Evolutionary conservation across 306 rosid species (phyloP), one percentile per base, ranked within the genome.

Genomic region (Nissolia schottii): DNA sequence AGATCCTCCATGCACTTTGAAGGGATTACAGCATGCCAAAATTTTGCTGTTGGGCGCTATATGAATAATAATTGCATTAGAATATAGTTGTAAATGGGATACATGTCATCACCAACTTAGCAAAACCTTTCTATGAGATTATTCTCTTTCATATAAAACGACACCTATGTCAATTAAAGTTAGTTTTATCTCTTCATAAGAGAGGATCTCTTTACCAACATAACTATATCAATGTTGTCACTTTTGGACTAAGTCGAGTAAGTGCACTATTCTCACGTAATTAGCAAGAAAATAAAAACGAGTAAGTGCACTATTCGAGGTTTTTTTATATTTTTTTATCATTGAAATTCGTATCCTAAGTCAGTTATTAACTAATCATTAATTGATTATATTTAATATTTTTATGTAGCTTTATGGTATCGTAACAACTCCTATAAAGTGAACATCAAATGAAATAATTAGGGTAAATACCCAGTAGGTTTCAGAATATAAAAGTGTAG

Each of bases 1-100:
- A 56, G 78, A 46, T 34, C 71, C 37, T 51, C 20, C 38, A 7
- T 58, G 75, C 80, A 76, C 73, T 58, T 76, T 67, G 68, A 32
- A 55, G 59, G 67, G 67, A 65, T 56, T 27, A 57, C 8, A 75
- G 29, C 46, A 5, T 20, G 31, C 27, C 7, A 10, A 40, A 55
- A 71, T 23, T 15, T 71, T 6, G 9, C 38, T 1, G 49, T 28
- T 49, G 25, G 43, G 60, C 28, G 60, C 51, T 40, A 60, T 40
- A 60, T 8, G 38, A 35, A 61, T 22, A 68, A 51, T 43, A 69
- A 11, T 14, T 2, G 28, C 27, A 43, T 60, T 16, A 27, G 16
- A 49, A 37, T 55, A 37, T 55, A 74, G 54, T 23, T 67, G 38
- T 64, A 59, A 67, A 31, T 60, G 74, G 74, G 55, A 64, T 43